phyloP scores from a whole-genome alignment of 331 rosid genomes.

The Acacia concinna region DNA sequence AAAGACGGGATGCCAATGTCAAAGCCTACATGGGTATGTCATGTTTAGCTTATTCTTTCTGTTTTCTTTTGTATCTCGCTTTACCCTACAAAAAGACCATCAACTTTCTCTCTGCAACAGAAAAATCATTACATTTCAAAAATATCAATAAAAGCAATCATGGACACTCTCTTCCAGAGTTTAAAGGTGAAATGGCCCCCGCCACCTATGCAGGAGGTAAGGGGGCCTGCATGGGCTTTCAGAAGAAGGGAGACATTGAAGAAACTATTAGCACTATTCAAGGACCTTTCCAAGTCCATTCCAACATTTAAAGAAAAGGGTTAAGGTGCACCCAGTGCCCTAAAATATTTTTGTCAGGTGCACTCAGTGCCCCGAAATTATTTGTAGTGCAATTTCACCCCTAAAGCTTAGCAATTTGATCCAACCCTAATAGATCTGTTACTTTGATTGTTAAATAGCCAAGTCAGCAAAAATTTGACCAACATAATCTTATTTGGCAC shows the following conservation, averaged over 20 bases:
- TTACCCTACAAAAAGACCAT: neutral
- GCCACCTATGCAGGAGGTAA: neutral
- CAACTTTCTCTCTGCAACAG: neutral
- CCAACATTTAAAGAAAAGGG: neutral
- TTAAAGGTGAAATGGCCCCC: neutral
- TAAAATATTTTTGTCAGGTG: no score
- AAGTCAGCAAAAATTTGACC: no score
- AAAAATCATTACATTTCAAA: neutral
- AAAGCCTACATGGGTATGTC: neutral
- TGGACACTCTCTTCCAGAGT: neutral
- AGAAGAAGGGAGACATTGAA: neutral
- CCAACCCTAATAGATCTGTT: no score
- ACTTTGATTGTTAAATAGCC: no score
- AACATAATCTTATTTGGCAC: no score
- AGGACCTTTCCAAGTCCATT: neutral
- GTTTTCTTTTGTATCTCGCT: neutral
- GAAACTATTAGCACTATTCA: neutral
- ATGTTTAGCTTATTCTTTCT: neutral
- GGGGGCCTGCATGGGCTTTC: neutral
- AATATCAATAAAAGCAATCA: neutral
- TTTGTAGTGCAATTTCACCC: no score
- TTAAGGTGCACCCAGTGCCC: no score
- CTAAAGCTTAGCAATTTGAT: no score
- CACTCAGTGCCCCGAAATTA: no score
- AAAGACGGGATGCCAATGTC: neutral